Base-by-base conservation (phyloP, 768 basidiomycete genomes). In the Lactarius akahatsu region DNA sequence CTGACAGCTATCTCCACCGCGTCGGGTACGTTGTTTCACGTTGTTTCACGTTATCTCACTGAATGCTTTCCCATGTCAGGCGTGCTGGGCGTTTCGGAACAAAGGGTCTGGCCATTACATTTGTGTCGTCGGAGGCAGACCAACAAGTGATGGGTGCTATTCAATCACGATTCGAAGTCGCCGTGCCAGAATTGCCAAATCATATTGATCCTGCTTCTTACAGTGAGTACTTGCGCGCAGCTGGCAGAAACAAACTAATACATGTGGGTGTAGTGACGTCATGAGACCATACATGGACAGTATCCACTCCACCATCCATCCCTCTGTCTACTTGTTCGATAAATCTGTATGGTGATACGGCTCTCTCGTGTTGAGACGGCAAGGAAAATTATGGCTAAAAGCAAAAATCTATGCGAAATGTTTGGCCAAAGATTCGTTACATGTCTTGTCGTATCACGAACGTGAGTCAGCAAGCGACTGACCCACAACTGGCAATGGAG, bases 71-170 rank as follows among this genome's bases (percentile, higher is more conserved):
- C 54, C 11, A n/a, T 36, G 45, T 23, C 70, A 92, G 94, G 71
- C 96, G 97, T 81, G 97, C 97, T 71, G 97, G 97, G 71, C 94
- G 97, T 69, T 99, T 99, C 78, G 97, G 97, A 71, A 99, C 97
- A 40, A 98, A 98, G 79, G 97, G 97, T 84, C 89, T 99, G 54
- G 96, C 96, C 20, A 92, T 98, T 76, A 98, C 96, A 1, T 99
- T 96, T 74, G 92, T 98, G 50, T 87, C 96, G 4, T 92, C 90
- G 23, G 96, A 98, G 61, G 86, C 82, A 68, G 97, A 99, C 74
- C 87, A 92, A 75, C 91, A 93, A 77, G 96, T 99, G 66, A 92
- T 99, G 88, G 83, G 88, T 47, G 85, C 90, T 32, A 98, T 99
- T 72, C 97, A 99, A 78, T 88, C 92, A 47, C 81, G 97, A 71